Evolutionary conservation across 352 stramenopile species (phyloP).

Genomic region (Salisapilia sapeloensis): DNA sequence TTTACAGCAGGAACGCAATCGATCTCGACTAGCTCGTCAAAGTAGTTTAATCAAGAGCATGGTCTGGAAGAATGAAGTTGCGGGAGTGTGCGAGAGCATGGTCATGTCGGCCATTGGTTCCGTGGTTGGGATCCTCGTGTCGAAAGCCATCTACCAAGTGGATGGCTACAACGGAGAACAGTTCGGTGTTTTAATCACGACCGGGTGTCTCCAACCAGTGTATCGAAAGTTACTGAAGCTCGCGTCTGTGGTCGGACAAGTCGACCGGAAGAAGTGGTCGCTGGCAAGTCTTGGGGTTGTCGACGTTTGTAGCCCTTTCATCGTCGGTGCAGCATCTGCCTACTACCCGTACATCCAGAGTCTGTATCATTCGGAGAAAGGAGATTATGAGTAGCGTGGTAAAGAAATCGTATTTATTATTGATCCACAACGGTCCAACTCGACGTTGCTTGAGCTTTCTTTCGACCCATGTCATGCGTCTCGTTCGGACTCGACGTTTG

Average conservation of each 20-base stretch:
- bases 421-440: too few relatives aligned
- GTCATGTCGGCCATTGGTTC: slow-evolving; percentile 9
- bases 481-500: slow-evolving; percentile 11
- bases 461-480: neutral
- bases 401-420: too few relatives aligned
- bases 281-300: too few relatives aligned
- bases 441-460: slow-evolving; percentile 1
- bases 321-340: slow-evolving; percentile 2
- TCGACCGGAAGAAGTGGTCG: too few relatives aligned
- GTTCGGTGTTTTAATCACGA: too few relatives aligned
- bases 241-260: too few relatives aligned
- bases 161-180: too few relatives aligned
- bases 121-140: slow-evolving; percentile 2
- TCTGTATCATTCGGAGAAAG: too few relatives aligned
- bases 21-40: slow-evolving; percentile 1
- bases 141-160: too few relatives aligned
- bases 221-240: too few relatives aligned
- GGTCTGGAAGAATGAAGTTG: slow-evolving; percentile 3
- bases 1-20: slow-evolving; percentile 1
- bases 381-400: too few relatives aligned
- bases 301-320: neutral
- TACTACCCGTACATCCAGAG: slow-evolving; percentile 1
- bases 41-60: slow-evolving; percentile 3
- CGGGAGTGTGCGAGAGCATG: slow-evolving; percentile 15
- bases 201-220: too few relatives aligned